Conservation (phyloP, 2,329 filamentous ascomycete species). For the Incumbomyces delicatus region DNA sequence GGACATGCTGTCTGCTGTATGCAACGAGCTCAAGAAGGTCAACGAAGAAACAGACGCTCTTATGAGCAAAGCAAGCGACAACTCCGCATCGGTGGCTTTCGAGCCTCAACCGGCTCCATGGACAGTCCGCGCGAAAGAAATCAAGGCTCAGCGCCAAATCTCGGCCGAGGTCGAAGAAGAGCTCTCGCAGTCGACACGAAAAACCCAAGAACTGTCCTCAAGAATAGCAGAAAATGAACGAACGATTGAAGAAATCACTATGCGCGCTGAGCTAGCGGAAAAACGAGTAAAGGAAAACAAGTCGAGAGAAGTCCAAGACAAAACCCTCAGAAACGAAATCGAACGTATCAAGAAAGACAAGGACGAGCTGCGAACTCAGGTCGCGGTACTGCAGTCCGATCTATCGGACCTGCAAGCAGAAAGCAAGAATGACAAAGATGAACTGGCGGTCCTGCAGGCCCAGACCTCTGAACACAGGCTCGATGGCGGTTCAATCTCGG, state of each 20-base stretch:
- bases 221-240: slow-evolving; percentile 66
- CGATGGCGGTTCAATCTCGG: slow-evolving; percentile 26
- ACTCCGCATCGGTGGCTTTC: slow-evolving; percentile 68
- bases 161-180: slow-evolving; percentile 79
- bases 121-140: slow-evolving; percentile 68
- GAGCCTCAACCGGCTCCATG: slow-evolving; percentile 69
- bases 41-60: slow-evolving; percentile 46
- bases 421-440: slow-evolving; percentile 32
- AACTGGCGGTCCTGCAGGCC: slow-evolving; percentile 35
- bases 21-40: slow-evolving; percentile 12
- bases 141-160: slow-evolving; percentile 71
- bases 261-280: slow-evolving; percentile 88
- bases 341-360: slow-evolving; percentile 30
- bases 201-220: slow-evolving; percentile 67
- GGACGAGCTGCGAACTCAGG: slow-evolving; percentile 24
- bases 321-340: slow-evolving; percentile 34
- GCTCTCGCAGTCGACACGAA: slow-evolving; percentile 67
- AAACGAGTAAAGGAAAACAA: slow-evolving; percentile 75
- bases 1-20: slow-evolving; percentile 5
- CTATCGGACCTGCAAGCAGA: slow-evolving; percentile 29
- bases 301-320: slow-evolving; percentile 54
- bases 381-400: slow-evolving; percentile 30
- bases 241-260: slow-evolving; percentile 67
- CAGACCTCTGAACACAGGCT: slow-evolving; percentile 28
- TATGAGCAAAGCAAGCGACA: slow-evolving; percentile 57